phyloP scores from a whole-genome alignment of 2,329 filamentous ascomycete species.

The Scedosporium aurantiacum region DNA sequence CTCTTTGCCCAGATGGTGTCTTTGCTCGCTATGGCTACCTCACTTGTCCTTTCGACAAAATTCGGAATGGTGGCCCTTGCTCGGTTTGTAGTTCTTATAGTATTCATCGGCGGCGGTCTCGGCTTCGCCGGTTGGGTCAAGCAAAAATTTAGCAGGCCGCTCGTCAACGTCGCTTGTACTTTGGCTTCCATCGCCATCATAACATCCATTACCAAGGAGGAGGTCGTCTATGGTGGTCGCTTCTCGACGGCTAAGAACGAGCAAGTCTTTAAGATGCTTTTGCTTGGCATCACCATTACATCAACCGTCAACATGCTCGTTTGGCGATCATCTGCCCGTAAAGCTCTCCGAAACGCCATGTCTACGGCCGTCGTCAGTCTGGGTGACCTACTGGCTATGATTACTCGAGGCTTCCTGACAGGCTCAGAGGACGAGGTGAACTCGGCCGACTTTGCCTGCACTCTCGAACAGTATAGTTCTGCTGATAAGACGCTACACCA shows the following conservation, averaged over 20 bases:
- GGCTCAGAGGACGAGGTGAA: conserved; percentile 70
- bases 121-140: conserved; percentile 86
- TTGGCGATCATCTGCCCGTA: conserved; percentile 67
- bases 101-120: conserved; percentile 78
- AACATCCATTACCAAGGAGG: conserved; percentile 83
- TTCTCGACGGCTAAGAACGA: conserved; percentile 74
- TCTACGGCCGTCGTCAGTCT: conserved; percentile 63
- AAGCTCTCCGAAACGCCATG: conserved; percentile 54
- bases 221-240: conserved; percentile 68
- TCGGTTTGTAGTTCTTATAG: conserved; percentile 65
- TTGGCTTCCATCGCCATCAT: conserved; percentile 82
- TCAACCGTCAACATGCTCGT: conserved; percentile 67
- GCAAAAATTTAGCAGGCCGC: conserved; percentile 63
- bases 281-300: conserved; percentile 64
- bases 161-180: conserved; percentile 78
- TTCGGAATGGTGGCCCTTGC: conserved; percentile 58
- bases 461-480: conserved; percentile 52
- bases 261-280: conserved; percentile 72
- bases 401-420: conserved; percentile 72
- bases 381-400: conserved; percentile 69
- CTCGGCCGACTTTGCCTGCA: conserved; percentile 51
- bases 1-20: conserved; percentile 59
- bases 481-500: conserved; percentile 56
- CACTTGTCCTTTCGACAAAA: conserved; percentile 62
- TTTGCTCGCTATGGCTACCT: conserved; percentile 78